Base-by-base conservation (phyloP, 495 filamentous ascomycete species). In the Parmelia sp. region DNA sequence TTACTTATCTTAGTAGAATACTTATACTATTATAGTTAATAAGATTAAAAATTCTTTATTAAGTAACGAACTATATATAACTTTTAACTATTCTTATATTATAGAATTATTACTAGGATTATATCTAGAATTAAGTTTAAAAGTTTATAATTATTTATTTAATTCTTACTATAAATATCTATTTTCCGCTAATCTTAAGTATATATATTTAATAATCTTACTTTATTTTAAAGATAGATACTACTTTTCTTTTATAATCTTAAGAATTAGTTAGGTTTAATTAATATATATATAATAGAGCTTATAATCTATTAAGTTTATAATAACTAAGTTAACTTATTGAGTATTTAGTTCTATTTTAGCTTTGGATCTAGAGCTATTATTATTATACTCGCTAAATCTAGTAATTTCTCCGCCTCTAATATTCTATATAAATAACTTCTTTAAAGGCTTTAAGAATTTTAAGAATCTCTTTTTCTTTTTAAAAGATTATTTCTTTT, bases 71-170 rank as follows among this genome's bases (percentile, higher is more conserved):
- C 7, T 10, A 23, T 10, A 10, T 6, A 25, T 47, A 8, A 47
- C 10, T 2, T 47, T 47, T 9, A 9, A 47, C 7, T 47, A 47
- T 47, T 47, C 10, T 1, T 1, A 25, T 3, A 9, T 47, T 10
- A 47, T 0, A 29, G 23, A 55, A 33, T 3, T 56, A 29, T 7
- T 63, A 4, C 7, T 10, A 17, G 5, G 11, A 33, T 6, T n/a
- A n/a, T 57, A 63, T 55, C 15, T 63, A 14, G 23, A 63, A 5
- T 12, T 44, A 19, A 33, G 11, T 11, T 63, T 2, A 21, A 56
- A 56, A 8, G n/a, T 63, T 0, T 57, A 63, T 57, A 44, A 63
- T 57, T 10, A 63, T n/a, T n/a, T n/a, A n/a, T n/a, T n/a, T n/a
- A n/a, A n/a, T n/a, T n/a, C n/a, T n/a, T n/a, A n/a, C n/a, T 42